Base-by-base conservation (phyloP, 2,329 filamentous ascomycete species). In the Cordyceps fumosorosea region DNA sequence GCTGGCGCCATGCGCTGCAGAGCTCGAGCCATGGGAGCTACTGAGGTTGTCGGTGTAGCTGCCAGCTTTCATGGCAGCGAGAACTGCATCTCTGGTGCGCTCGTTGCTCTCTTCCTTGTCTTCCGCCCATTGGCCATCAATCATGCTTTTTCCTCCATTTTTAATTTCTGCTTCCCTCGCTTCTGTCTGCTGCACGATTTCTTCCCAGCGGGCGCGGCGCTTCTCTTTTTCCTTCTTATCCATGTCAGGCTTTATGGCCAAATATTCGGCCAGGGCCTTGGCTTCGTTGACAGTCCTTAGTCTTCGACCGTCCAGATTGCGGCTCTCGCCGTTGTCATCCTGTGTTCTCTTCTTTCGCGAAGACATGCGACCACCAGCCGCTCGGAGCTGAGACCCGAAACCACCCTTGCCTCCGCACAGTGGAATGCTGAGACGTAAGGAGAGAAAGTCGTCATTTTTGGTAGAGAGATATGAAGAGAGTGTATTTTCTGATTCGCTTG, bases 201-300 rank as follows among this genome's bases (percentile, higher is more conserved):
- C 85, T 73, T 96, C 88, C 91, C 92, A 96, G 54, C 93, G 81
- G 74, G 89, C 86, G 52, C 89, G 84, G 54, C 92, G 85, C 75
- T 89, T 89, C 72, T 97, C 93, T 70, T 92, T 93, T 73, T 98
- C 92, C 72, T 91, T 91, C 75, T 89, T 87, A 66, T 97, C 95
- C 93, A 99, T 97, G 64, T 97, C 93, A 0, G 96, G 95, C 73
- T 98, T 97, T 67, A 96, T 90, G 2, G 93, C 91, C 2, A 98
- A 83, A 70, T 97, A 98, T 73, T 98, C 93, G 0, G 96, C 95
- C 22, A 99, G 80, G 1, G 91, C 90, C 75, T 99, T 99, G 40
- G 95, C 95, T 73, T 99, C 95, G 44, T 90, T 93, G 32, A 98
- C 91, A 2, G 95, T 98, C 56, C 96, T 87, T 61, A 99, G 75